Conservation (phyloP, 306 rosid genomes). For the Psophocarpus tetragonolobus region DNA sequence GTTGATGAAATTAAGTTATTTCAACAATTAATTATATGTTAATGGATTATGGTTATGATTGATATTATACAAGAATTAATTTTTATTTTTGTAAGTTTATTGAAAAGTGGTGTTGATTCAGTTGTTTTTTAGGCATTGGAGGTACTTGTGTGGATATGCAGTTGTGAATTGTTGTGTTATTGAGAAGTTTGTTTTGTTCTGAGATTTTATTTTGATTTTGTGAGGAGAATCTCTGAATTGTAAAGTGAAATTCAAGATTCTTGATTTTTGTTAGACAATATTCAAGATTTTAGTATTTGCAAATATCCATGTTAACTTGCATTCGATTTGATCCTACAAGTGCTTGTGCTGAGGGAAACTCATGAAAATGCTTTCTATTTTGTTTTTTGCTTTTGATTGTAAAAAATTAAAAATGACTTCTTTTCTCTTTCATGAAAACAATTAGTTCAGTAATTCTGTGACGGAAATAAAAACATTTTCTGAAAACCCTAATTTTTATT, state of each 20-base stretch:
- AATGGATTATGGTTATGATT: too few species aligned
- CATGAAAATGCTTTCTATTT: not conserved
- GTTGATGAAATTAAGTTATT: too few species aligned
- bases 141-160: not conserved
- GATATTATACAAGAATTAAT: too few species aligned
- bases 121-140: not conserved
- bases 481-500: not conserved
- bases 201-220: not conserved
- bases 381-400: not conserved
- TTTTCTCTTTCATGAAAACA: not conserved
- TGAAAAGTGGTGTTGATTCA: not conserved
- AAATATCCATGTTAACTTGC: slow-evolving; percentile 19
- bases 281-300: not conserved
- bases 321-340: slow-evolving; percentile 41
- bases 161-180: not conserved
- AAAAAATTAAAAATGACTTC: not conserved
- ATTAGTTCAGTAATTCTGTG: not conserved
- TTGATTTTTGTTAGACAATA: not conserved
- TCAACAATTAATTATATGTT: too few species aligned
- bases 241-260: not conserved
- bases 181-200: not conserved
- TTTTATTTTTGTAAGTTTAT: too few species aligned
- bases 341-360: not conserved
- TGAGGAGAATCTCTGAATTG: not conserved
- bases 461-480: not conserved